A percentile compares a stretch with the other conserved stretches of the same genome.
These are phyloP conservation scores for Diaporthe humulicola DNA, from an alignment of 2,329 filamentous ascomycete genomes.

Conservation along the genomic window DNA sequence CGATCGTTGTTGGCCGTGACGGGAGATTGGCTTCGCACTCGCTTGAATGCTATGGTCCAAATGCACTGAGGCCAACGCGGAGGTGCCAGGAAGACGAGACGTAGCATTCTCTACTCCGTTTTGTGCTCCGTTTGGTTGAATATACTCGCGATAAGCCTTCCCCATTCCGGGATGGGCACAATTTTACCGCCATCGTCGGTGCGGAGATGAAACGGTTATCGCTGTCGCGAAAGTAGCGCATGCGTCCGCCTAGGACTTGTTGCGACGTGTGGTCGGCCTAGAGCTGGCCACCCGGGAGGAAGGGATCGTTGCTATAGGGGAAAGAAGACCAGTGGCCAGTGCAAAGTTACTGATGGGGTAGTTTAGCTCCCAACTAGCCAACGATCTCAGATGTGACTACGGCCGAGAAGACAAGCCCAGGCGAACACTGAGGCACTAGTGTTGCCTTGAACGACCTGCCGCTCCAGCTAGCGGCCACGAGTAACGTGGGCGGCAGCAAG, in stretches of 20 bases:
- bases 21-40: constrained; percentile 28
- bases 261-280: background rate
- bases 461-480: background rate
- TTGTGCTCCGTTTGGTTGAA: background rate
- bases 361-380: constrained; percentile 11
- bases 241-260: background rate
- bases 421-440: background rate
- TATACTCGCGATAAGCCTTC: background rate
- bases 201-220: background rate
- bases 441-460: background rate
- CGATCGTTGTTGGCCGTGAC: background rate
- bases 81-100: background rate
- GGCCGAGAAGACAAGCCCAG: background rate
- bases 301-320: background rate
- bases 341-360: background rate
- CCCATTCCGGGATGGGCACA: background rate
- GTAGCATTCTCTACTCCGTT: background rate
- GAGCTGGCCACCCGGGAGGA: background rate
- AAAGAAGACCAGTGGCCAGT: background rate
- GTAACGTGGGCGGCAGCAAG: constrained; percentile 11
- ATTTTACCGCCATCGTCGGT: background rate
- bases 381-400: background rate
- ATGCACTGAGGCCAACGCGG: background rate
- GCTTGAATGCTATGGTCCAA: constrained; percentile 3
- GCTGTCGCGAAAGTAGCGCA: background rate